These are phyloP conservation scores for Cystobasidium ongulense DNA, from an alignment of 768 basidiomycete species.

Conservation along the genomic window DNA sequence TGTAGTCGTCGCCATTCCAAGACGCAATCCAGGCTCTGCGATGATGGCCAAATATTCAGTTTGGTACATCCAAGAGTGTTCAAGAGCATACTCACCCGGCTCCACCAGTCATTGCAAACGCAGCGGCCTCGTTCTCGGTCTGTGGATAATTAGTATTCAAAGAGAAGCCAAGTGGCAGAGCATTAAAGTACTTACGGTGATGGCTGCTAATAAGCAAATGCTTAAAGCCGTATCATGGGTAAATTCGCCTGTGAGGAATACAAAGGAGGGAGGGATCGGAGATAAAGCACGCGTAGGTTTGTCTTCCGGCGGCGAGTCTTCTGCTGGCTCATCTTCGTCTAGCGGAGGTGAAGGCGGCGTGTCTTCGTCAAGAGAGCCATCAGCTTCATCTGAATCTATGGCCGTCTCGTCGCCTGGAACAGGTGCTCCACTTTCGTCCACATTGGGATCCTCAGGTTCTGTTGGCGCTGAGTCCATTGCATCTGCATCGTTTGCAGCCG, in stretches of 20 bases:
- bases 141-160: not conserved
- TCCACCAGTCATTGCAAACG: not conserved
- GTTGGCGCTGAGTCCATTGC: too few species aligned
- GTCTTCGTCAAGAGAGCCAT: not conserved
- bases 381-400: not conserved
- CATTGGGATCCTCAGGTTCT: too few species aligned
- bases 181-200: not conserved
- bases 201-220: not conserved
- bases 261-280: not conserved
- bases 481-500: too few species aligned
- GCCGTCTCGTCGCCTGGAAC: not conserved
- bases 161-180: too few species aligned
- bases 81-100: not conserved
- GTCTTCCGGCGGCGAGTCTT: not conserved
- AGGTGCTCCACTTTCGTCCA: too few species aligned
- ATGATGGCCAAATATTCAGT: too few species aligned
- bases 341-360: not conserved
- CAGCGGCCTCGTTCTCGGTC: not conserved
- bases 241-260: not conserved
- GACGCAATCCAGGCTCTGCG: not conserved
- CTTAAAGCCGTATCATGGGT: not conserved
- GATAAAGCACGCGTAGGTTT: not conserved
- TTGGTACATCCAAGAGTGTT: too few species aligned
- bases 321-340: not conserved
- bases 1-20: not conserved